These are phyloP conservation scores for Xanthoceras sorbifolium DNA, from an alignment of 345 rosid species.

Conservation along the genomic window DNA sequence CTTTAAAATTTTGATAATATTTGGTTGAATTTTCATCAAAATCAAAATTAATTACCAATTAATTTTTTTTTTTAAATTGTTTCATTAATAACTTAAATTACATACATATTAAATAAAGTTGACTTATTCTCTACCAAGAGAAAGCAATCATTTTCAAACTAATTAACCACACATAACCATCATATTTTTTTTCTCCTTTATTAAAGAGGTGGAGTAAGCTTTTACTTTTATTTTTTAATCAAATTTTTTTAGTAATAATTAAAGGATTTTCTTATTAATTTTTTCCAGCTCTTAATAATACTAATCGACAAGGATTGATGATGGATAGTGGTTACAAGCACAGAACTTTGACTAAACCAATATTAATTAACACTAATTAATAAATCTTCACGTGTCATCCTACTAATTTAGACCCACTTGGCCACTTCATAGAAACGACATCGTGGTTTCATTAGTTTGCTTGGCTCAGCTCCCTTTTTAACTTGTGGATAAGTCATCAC, in stretches of 20 bases:
- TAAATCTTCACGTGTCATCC: not conserved
- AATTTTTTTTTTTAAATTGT: too few relatives aligned
- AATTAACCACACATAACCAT: not conserved
- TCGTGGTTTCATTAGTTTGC: not conserved
- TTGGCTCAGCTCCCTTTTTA: not conserved
- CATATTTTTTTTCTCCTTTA: not conserved
- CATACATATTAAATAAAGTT: not conserved
- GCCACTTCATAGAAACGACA: not conserved
- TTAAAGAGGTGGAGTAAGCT: slow-evolving; percentile 1
- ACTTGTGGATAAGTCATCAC: not conserved
- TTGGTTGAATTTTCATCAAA: too few relatives aligned
- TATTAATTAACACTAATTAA: not conserved
- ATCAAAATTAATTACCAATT: too few relatives aligned
- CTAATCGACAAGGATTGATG: not conserved
- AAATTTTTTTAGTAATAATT: not conserved
- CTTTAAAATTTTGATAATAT: not conserved
- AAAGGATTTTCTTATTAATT: not conserved
- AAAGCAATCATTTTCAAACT: slow-evolving; percentile 1
- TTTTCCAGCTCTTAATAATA: not conserved
- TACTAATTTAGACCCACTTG: not conserved
- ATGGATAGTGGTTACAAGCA: not conserved
- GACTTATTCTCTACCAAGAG: not conserved
- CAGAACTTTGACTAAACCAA: slow-evolving; percentile 1
- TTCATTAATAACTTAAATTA: not conserved
- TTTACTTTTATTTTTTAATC: not conserved